These are phyloP conservation scores for Mortierella hygrophila DNA, from an alignment of 192 early-diverging fungal genomes.

Conservation along the genomic window DNA sequence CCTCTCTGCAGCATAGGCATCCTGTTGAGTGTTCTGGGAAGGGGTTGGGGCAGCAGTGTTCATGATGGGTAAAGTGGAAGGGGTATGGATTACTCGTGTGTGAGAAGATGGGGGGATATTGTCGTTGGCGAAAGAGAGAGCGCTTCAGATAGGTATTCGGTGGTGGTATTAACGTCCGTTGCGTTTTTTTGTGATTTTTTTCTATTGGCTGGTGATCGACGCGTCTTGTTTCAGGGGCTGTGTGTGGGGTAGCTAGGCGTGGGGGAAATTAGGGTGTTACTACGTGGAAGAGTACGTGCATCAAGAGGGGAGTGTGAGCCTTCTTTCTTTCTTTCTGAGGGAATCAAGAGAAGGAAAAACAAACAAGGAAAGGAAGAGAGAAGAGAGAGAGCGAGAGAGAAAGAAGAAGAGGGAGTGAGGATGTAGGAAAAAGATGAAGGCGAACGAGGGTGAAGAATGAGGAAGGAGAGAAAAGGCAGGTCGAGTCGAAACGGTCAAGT, in stretches of 20 bases:
- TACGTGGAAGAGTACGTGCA: neutral
- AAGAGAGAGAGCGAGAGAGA: neutral
- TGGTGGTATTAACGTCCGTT: neutral
- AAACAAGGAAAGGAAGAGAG: neutral
- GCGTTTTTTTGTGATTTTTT: neutral
- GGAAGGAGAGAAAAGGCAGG: neutral
- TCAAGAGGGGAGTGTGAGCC: neutral
- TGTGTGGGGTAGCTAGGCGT: no score
- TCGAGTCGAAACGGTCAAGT: conserved; percentile 4
- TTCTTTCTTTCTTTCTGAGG: neutral
- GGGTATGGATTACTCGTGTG: neutral
- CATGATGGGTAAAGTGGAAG: conserved; percentile 11
- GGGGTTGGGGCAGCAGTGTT: conserved; percentile 38
- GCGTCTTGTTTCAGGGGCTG: conserved; percentile 7
- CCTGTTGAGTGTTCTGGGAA: conserved; percentile 10
- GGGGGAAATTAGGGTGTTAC: neutral
- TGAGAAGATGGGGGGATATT: neutral
- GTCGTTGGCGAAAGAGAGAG: neutral
- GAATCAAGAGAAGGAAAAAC: neutral
- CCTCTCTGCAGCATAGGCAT: conserved; percentile 27
- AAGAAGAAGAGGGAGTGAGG: neutral
- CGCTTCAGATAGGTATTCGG: neutral
- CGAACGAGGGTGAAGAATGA: conserved; percentile 1
- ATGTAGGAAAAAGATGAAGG: neutral
- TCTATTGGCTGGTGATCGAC: conserved; percentile 9